Conservation (phyloP, 1,284 basidiomycete species). For the Cystobasidium pallidum region DNA sequence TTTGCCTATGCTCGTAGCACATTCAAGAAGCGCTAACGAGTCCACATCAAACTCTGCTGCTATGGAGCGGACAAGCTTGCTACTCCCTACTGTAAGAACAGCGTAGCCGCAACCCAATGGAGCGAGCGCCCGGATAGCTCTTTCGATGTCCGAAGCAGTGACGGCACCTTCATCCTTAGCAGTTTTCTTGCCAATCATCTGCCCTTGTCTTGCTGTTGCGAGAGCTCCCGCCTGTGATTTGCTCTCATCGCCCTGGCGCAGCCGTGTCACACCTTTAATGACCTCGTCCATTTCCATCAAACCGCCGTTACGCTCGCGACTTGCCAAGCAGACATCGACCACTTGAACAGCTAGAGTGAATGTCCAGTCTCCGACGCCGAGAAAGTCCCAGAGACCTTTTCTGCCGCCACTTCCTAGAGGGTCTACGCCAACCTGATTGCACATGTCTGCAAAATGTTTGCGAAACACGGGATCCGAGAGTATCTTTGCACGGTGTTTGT, state of each 20-base stretch:
- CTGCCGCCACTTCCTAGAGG: conserved; percentile 69
- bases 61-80: conserved; percentile 56
- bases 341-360: conserved; percentile 95
- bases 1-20: conserved; percentile 66
- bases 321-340: conserved; percentile 92
- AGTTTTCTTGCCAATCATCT: conserved; percentile 9
- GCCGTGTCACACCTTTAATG: conserved; percentile 71
- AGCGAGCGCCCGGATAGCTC: conserved; percentile 82
- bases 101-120: conserved; percentile 89
- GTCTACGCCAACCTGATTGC: conserved; percentile 90
- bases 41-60: conserved; percentile 58
- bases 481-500: conserved; percentile 81
- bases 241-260: conserved; percentile 65
- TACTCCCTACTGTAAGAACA: conserved; percentile 67
- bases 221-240: conserved; percentile 40
- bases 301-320: conserved; percentile 84
- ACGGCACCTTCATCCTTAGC: conserved; percentile 50
- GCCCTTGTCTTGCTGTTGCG: conserved; percentile 13
- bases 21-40: conserved; percentile 56
- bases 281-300: conserved; percentile 87
- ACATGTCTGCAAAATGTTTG: conserved; percentile 95
- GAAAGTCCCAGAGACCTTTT: conserved; percentile 79
- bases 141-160: conserved; percentile 80
- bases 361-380: conserved; percentile 88
- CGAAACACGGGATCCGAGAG: conserved; percentile 82